These are phyloP conservation scores for Pseudocercospora cruenta DNA, from an alignment of 2,329 filamentous ascomycete genomes.

Conservation along the genomic window DNA sequence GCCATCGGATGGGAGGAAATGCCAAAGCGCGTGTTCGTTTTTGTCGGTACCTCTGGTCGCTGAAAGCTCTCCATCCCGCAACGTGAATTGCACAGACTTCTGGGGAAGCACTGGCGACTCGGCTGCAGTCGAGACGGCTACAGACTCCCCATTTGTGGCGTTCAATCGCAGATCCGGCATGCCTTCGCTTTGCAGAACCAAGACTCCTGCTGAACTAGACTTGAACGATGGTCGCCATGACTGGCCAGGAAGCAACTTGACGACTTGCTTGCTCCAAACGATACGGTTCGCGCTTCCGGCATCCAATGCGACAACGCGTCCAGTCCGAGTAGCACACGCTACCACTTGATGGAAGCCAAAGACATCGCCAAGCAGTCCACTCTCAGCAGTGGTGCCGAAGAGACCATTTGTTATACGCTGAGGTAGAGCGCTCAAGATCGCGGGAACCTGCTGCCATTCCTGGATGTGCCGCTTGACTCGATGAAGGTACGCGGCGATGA, in stretches of 20 bases:
- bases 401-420: conserved; percentile 63
- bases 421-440: conserved; percentile 71
- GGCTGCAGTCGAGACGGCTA: conserved; percentile 20
- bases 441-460: conserved; percentile 77
- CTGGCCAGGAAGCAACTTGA: conserved; percentile 58
- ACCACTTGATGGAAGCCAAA: conserved; percentile 91
- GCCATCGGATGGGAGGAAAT: conserved; percentile 67
- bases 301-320: conserved; percentile 79
- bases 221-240: conserved; percentile 53
- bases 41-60: conserved; percentile 26
- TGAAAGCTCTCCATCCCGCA: conserved; percentile 33
- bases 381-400: conserved; percentile 41
- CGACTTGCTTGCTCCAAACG: conserved; percentile 72
- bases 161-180: conserved; percentile 59
- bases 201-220: conserved; percentile 44
- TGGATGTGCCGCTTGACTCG: conserved; percentile 78
- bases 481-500: conserved; percentile 81
- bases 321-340: conserved; percentile 76
- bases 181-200: conserved; percentile 24
- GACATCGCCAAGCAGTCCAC: conserved; percentile 65
- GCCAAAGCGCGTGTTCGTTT: conserved; percentile 59
- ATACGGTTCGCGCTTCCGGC: conserved; percentile 73
- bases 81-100: conserved; percentile 30
- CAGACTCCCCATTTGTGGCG: conserved; percentile 35
- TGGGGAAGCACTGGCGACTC: conserved; percentile 8